Evolutionary conservation across 768 basidiomycete genomes (phyloP).

Genomic region (Suillus luteus): DNA sequence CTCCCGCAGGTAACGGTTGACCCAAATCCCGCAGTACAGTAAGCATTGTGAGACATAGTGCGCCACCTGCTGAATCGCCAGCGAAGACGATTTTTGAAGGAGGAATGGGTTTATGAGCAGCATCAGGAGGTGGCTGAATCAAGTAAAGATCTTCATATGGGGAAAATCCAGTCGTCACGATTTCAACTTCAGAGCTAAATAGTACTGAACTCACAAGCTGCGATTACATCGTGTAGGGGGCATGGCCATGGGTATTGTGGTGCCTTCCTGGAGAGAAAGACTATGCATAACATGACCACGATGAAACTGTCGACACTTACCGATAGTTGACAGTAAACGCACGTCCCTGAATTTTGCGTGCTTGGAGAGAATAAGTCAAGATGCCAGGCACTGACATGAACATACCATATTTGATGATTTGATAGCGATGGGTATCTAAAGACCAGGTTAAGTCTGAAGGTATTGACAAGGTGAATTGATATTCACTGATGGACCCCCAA

Average conservation of each 20-base stretch:
- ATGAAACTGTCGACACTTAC: slow-evolving; percentile 20
- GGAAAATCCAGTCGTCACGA: neutral
- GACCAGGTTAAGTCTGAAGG: neutral
- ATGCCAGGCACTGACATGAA: slow-evolving; percentile 2
- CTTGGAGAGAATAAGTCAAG: slow-evolving; percentile 36
- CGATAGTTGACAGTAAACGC: slow-evolving; percentile 65
- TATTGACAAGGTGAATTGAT: slow-evolving; percentile 5
- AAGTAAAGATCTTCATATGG: slow-evolving; percentile 64
- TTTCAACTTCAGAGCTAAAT: neutral
- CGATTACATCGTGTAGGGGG: slow-evolving; percentile 73
- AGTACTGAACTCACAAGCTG: slow-evolving; percentile 51
- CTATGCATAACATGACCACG: neutral
- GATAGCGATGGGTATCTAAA: slow-evolving; percentile 61
- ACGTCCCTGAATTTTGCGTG: slow-evolving; percentile 70
- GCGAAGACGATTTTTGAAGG: slow-evolving; percentile 74
- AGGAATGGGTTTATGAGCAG: slow-evolving; percentile 62
- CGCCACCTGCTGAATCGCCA: slow-evolving; percentile 80
- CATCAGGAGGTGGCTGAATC: slow-evolving; percentile 63
- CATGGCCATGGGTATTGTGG: slow-evolving; percentile 87
- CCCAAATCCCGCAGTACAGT: slow-evolving; percentile 71
- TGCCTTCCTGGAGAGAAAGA: slow-evolving; percentile 53
- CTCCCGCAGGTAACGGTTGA: slow-evolving; percentile 71
- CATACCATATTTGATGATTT: slow-evolving; percentile 56
- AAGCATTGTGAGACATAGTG: slow-evolving; percentile 59
- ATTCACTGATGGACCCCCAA: slow-evolving; percentile 62